Evolutionary conservation across 1,284 basidiomycete species (phyloP).

Genomic region (Moesziomyces sp.): DNA sequence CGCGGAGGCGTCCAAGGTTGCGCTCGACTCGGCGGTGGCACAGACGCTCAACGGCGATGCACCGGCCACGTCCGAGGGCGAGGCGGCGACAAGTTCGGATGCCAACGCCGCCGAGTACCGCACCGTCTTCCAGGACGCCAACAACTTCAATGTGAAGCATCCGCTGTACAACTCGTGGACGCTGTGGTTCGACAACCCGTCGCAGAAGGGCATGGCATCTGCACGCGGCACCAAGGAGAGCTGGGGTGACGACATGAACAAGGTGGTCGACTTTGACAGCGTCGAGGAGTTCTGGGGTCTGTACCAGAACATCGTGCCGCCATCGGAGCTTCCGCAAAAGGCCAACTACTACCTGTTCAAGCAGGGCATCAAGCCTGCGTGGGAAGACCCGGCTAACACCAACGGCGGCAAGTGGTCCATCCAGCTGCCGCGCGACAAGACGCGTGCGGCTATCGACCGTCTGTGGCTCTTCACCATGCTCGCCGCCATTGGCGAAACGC

Average conservation of each 20-base stretch:
- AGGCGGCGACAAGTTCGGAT: slow-evolving; percentile 12
- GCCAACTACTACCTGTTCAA: slow-evolving; percentile 99
- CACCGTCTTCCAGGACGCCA: slow-evolving; percentile 65
- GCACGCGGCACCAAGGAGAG: slow-evolving; percentile 63
- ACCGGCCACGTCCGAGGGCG: slow-evolving; percentile 9
- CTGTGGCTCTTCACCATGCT: slow-evolving; percentile 92
- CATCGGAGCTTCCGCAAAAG: slow-evolving; percentile 91
- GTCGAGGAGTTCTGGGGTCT: slow-evolving; percentile 71
- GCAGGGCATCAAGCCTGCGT: slow-evolving; percentile 82
- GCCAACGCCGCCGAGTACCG: slow-evolving; percentile 46
- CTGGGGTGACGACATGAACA: slow-evolving; percentile 67
- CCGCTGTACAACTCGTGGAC: slow-evolving; percentile 66
- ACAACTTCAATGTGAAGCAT: slow-evolving; percentile 67
- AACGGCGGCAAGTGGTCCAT: slow-evolving; percentile 98
- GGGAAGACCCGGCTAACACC: slow-evolving; percentile 94
- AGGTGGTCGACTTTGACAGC: slow-evolving; percentile 63
- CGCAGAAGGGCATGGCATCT: slow-evolving; percentile 56
- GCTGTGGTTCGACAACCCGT: slow-evolving; percentile 67
- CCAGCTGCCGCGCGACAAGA: slow-evolving; percentile 96
- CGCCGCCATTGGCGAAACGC: slow-evolving; percentile 65
- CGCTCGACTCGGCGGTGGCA: slow-evolving; percentile 54
- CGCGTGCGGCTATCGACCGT: slow-evolving; percentile 82
- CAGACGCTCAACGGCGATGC: slow-evolving; percentile 29
- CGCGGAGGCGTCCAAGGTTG: slow-evolving; percentile 55
- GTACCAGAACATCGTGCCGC: slow-evolving; percentile 97